Evolutionary conservation across 306 rosid genomes (phyloP), one percentile per base, ranked within the genome.

Genomic region (Arachis hypogaea): DNA sequence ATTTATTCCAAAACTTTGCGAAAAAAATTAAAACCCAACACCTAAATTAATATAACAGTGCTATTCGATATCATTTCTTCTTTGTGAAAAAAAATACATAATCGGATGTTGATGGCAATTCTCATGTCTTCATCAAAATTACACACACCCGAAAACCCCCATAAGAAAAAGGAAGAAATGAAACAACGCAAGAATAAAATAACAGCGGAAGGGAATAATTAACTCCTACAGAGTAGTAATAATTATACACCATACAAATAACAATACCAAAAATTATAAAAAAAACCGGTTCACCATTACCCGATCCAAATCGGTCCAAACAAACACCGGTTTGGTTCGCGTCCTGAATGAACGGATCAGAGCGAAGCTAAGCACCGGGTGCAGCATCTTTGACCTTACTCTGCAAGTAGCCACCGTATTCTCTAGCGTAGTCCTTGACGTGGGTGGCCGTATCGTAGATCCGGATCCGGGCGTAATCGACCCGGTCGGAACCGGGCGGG

Each of bases 401-500:
- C 52, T 93, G 94, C 82, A 91, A 86, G 71, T 88, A 89, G 7
- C 88, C 96, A 18, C 96, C 98, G 28, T 89, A 93, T 79, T 93
- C 97, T 51, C 81, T 77, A 0, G 98, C 98, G 59, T 84, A 91
- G 51, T 93, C 98, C 81, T 89, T 93, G 6, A 93, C 98, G 5
- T 93, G 96, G 54, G 72, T 67, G 0, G 97, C 98, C 0, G 98
- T 92, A 66, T 89, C 90, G 45, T 84, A 91, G 64, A 94, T 84
- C 66, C 96, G 76, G 83, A 67, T 83, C 62, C 97, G 77, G 0
- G 98, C 97, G 18, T 89, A 86, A 47, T 94, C 94, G 43, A 94
- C 69, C 50, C 85, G 81, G 59, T 88, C 93, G 44, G 96, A 85
- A 42, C 97, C 98, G 12, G 96, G 87, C 3, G 97, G 98, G 66